Evolutionary conservation across 148 eudicot genomes (phyloP), one percentile per base, ranked within the genome.

Genomic region (Silene conica): DNA sequence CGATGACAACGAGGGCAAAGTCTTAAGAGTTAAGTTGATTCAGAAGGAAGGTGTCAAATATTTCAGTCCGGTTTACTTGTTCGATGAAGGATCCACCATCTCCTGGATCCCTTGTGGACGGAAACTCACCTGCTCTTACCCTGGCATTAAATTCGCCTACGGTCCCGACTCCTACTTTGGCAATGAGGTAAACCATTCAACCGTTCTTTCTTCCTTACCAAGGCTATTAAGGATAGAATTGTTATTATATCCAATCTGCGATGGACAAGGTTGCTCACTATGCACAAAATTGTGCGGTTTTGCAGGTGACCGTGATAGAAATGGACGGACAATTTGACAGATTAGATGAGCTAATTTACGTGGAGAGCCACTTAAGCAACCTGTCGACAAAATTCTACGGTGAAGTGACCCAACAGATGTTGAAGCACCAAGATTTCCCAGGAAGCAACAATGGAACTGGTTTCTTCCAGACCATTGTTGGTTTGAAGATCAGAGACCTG

Each of bases 291-390:
- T 62, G n/a, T 12, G 31, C 21, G 16, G 16, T 48, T 50, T 2
- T 60, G 48, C 82, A 95, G 99, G 99, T 95, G 48, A 92, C 99
- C 4, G 91, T 95, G 59, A 54, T 92, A 76, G 99, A 95, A 74
- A 95, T 95, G 99, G 99, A 95, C 67, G 99, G 99, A 6, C 96
- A 90, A 67, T 95, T 95, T 13, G 99, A 95, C 84, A 90, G 99
- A 90, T 79, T 96, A 81, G 99, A 96, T 31, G 99, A 96, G 83
- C 87, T 96, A 41, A 96, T 96, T 71, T 96, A 96, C 12, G 97
- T 96, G 0, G 99, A 96, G 74, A 92, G 97, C 88, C 99, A 96
- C 71, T 81, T 96, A 78, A 96, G 99, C 89, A 96, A 90, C 87
- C 69, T 95, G 63, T 95, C 99, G 45, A 89, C 89, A 72, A 95